Base-by-base conservation (phyloP, 2,329 filamentous ascomycete species). In the Xylariaceae sp. region DNA sequence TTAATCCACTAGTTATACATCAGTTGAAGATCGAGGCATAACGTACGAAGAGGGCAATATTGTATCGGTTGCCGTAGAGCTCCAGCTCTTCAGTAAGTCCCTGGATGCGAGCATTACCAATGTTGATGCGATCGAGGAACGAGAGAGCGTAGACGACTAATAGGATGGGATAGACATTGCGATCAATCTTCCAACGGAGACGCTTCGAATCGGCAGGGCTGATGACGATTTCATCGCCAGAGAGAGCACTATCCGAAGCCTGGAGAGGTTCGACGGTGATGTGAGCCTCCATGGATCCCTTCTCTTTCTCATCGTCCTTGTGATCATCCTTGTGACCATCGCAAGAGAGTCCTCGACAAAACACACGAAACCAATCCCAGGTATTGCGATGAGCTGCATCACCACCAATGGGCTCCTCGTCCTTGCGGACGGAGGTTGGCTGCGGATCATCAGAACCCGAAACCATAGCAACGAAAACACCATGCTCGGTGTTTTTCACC, bases 21-120 rank as follows among this genome's bases (percentile, higher is more conserved):
- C n/a, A 49, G 44, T 5, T 16, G 5, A 29, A 16, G 7, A 21
- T 52, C 59, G 54, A 67, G 12, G 8, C 2, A 46, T 47, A 13
- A 59, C 67, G 53, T 56, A 71, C 65, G 19, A 69, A 8, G 56
- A 63, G 59, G 2, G 59, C 59, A 30, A 54, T 51, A 39, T 63
- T 63, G 2, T 54, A 51, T 16, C 61, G 61, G 16, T 57, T 29
- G 32, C 51, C 61, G 26, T 5, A 4, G 26, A 26, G 26, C 4
- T 8, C 26, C 5, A 26, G 26, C 26, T 26, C 26, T 26, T 26
- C 8, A 8, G 26, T 5, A 5, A 26, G 8, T 4, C 26, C 26
- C 26, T 5, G 26, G 5, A 8, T 26, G 5, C 4, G 26, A 26
- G 26, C 26, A 8, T 8, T 26, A 4, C 5, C 4, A 8, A 26